Percentiles rank a stretch among this genome's conserved stretches.
These are phyloP conservation scores for Rutstroemia sp. DNA, from an alignment of 2,329 filamentous ascomycete genomes.

Conservation along the genomic window DNA sequence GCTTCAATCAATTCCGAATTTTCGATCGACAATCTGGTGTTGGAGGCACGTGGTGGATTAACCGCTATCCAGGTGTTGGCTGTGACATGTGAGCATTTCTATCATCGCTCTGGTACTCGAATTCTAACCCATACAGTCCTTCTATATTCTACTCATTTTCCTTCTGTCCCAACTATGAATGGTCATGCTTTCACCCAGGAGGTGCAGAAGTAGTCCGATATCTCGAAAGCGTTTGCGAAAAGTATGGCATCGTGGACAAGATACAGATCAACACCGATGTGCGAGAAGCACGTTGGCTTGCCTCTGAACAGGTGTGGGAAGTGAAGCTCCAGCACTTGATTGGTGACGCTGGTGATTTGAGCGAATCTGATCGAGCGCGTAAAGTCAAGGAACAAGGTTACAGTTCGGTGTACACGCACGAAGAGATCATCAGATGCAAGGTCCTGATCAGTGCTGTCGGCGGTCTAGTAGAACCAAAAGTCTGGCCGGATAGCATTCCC, in stretches of 20 bases:
- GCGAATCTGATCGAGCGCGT: constrained; percentile 37
- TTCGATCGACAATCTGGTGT: constrained; percentile 50
- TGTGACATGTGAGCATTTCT: constrained; percentile 39
- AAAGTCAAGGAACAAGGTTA: constrained; percentile 37
- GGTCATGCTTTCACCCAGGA: constrained; percentile 49
- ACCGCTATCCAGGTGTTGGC: constrained; percentile 47
- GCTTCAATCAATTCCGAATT: constrained; percentile 50
- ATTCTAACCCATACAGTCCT: constrained; percentile 34
- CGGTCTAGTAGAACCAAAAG: constrained; percentile 46
- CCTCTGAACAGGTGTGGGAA: constrained; percentile 47
- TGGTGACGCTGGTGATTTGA: constrained; percentile 46
- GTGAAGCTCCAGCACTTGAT: constrained; percentile 42
- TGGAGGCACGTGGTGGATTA: constrained; percentile 49
- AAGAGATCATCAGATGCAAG: constrained; percentile 45
- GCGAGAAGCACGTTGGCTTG: constrained; percentile 43
- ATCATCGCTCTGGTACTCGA: not conserved
- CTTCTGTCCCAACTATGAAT: constrained; percentile 52
- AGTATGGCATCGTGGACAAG: constrained; percentile 48
- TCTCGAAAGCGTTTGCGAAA: constrained; percentile 43
- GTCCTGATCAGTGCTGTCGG: constrained; percentile 48
- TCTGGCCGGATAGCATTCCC: constrained; percentile 41
- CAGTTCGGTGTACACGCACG: constrained; percentile 40
- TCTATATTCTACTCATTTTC: constrained; percentile 51
- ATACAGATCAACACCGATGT: constrained; percentile 52
- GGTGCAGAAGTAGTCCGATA: constrained; percentile 53